Evolutionary conservation across 1,284 basidiomycete species (phyloP), one percentile per base, ranked within the genome.

Genomic region (Somion occarium): DNA sequence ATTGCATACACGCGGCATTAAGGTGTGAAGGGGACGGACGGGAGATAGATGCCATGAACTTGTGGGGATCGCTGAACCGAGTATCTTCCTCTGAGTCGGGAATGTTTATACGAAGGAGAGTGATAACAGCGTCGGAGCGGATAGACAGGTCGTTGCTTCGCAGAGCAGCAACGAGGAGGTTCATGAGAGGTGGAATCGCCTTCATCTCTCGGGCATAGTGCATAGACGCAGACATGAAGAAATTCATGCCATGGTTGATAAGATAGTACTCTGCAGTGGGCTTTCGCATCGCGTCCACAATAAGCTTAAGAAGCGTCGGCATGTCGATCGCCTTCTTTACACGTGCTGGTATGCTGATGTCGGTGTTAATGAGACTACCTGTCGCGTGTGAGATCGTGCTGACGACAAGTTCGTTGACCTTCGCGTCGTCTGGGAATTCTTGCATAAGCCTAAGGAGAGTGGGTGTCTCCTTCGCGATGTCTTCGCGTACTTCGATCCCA

Each of bases 381-480:
- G 80, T 60, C n/a, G 75, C 71, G 58, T 85, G 83, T 0, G 76
- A 70, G 30, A 86, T 64, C 1, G 72, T 75, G 3, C 72, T 68
- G 38, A 83, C 71, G n/a, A 69, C 68, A 4, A 82, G 71, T 50
- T 84, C 80, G 13, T 73, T 69, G 15, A 76, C 65, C 37, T 68
- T 69, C 1, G 69, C 54, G 57, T 86, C 79, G 27, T 82, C 73
- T 0, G 76, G 73, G 47, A 73, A 61, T 20, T 76, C 70, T 37
- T 75, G 61, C 27, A 85, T 64, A 5, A 82, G 59, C 22, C 69
- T 69, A 13, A 77, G 50, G 5, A 85, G 65, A 1, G 56, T 60
- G 1, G 68, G 59, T 3, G 66, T 68, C 49, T 73, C 66, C 27
- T 70, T 70, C 0, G 82, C 77, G 45, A 86, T 79, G 50, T 78